A percentile compares a stretch with the other conserved stretches of the same genome.
phyloP scores from a whole-genome alignment of 192 early-diverging fungal genomes.

The Coemansia sp. region DNA sequence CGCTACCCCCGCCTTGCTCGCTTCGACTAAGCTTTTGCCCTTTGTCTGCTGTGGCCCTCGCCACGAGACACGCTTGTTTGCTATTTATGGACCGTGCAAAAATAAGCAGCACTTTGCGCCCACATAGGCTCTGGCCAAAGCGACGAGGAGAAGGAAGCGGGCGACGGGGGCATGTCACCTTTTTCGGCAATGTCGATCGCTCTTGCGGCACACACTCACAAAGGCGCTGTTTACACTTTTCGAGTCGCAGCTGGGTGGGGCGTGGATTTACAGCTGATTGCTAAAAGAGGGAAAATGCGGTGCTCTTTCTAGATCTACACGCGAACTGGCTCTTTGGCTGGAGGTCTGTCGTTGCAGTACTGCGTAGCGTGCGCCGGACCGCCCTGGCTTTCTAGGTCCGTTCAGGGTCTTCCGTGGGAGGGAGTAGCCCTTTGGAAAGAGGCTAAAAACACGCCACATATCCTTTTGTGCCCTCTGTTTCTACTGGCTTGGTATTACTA shows the following conservation, averaged over 20 bases:
- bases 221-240: background rate
- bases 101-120: background rate
- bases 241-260: background rate
- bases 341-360: background rate
- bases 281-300: background rate
- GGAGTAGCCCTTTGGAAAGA: background rate
- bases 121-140: background rate
- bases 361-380: background rate
- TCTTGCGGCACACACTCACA: background rate
- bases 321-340: background rate
- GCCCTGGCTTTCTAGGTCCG: background rate
- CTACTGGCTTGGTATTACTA: background rate
- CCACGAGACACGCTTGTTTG: background rate
- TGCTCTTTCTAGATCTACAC: slow-evolving; percentile 1
- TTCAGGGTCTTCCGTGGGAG: background rate
- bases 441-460: background rate
- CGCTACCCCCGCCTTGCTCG: background rate
- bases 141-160: background rate
- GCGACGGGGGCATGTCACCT: background rate
- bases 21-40: background rate
- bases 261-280: background rate
- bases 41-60: background rate
- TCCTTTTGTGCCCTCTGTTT: background rate
- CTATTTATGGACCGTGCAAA: background rate
- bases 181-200: background rate